Evolutionary conservation across 306 rosid species (phyloP).

Genomic region (Amphicarpaea edgeworthii): DNA sequence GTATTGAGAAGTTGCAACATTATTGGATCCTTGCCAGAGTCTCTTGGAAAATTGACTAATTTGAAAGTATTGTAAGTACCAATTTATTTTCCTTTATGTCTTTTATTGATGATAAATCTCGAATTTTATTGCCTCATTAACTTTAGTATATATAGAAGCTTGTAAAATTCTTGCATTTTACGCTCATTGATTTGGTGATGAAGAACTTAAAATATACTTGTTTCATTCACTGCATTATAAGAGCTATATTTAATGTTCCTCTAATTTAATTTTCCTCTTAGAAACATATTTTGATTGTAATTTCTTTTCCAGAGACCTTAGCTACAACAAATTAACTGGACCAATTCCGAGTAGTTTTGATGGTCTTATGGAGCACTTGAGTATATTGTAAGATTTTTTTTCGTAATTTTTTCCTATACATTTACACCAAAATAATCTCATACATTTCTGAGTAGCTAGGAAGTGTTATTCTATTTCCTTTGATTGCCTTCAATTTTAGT

Average conservation of each 20-base stretch:
- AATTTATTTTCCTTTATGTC: not conserved
- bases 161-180: not conserved
- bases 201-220: not conserved
- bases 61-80: conserved; percentile 58
- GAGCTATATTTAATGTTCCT: not conserved
- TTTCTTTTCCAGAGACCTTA: not conserved
- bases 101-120: not conserved
- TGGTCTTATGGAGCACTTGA: conserved; percentile 4
- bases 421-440: conserved; percentile 11
- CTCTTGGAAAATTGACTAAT: conserved; percentile 45
- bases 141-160: not conserved
- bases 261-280: not conserved
- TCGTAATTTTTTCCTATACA: not conserved
- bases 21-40: conserved; percentile 52
- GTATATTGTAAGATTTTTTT: conserved; percentile 57
- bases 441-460: conserved; percentile 1
- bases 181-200: not conserved
- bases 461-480: not conserved
- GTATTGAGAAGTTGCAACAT: conserved; percentile 72
- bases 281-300: not conserved
- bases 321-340: not conserved
- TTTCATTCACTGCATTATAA: not conserved
- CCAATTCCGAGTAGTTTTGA: not conserved
- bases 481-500: not conserved
- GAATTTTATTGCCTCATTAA: not conserved